phyloP scores from a whole-genome alignment of 2,329 filamentous ascomycete species.

The Ophiostoma ulmi region DNA sequence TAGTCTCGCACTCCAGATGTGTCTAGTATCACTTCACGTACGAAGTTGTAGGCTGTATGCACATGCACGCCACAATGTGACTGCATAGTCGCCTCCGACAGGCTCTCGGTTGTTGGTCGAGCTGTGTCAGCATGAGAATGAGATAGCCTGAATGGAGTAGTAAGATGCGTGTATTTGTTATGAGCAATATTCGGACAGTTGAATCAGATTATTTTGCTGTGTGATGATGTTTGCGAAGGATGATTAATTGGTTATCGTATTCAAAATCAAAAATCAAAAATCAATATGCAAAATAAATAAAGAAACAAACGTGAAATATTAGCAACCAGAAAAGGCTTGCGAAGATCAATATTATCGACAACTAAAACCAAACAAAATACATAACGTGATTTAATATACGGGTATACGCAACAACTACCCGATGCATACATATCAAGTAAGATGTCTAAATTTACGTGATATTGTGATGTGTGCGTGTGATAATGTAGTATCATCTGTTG shows the following conservation, averaged over 20 bases:
- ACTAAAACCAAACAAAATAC: not conserved
- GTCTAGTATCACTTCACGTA: not conserved
- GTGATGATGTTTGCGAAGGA: no score
- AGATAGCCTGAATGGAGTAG: not conserved
- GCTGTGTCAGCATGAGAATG: not conserved
- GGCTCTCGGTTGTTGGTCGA: constrained; percentile 11
- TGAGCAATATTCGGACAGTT: not conserved
- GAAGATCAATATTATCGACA: not conserved
- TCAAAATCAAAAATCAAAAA: no score
- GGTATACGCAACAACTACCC: not conserved
- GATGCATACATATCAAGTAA: not conserved
- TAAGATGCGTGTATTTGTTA: not conserved
- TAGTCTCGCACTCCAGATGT: not conserved
- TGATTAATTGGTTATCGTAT: no score
- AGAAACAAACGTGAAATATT: no score
- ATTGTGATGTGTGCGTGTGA: not conserved
- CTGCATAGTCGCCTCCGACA: constrained; percentile 10
- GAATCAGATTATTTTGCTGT: not conserved
- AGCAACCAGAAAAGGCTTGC: no score
- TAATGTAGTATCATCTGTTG: constrained; percentile 1
- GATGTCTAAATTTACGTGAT: not conserved
- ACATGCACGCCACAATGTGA: constrained; percentile 13
- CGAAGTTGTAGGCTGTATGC: not conserved
- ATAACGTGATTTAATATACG: not conserved
- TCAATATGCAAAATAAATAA: no score